These are phyloP conservation scores for Houttuynia cordata DNA, from an alignment of 164 flowering plant species.

Conservation along the genomic window DNA sequence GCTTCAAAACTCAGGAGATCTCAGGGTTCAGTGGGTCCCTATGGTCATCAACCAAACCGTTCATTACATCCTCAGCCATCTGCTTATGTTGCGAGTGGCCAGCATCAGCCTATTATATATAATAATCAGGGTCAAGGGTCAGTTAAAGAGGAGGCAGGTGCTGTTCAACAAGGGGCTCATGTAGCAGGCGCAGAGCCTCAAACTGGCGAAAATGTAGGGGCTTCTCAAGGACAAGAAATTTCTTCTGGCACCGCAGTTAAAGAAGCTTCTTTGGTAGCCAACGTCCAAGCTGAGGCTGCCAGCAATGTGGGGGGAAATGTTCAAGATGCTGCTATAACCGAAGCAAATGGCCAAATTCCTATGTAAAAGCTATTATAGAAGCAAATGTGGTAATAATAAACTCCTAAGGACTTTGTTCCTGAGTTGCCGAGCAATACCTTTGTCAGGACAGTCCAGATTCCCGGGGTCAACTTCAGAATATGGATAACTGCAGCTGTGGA, in stretches of 20 bases:
- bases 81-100: conserved; percentile 4
- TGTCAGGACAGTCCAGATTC: not conserved
- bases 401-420: not conserved
- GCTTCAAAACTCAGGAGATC: conserved; percentile 22
- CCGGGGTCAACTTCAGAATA: conserved; percentile 1
- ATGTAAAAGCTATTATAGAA: conserved; percentile 2
- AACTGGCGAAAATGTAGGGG: conserved; percentile 3
- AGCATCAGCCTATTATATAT: conserved; percentile 5
- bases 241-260: not conserved
- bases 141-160: not conserved
- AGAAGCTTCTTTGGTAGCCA: not conserved
- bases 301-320: not conserved
- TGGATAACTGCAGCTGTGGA: conserved; percentile 6
- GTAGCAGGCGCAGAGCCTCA: not conserved
- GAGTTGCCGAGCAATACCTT: not conserved
- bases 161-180: conserved; percentile 1
- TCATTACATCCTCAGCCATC: conserved; percentile 16
- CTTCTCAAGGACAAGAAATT: conserved; percentile 1
- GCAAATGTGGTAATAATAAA: not conserved
- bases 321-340: conserved; percentile 1
- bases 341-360: not conserved
- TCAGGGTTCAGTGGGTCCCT: conserved; percentile 10
- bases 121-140: conserved; percentile 5
- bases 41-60: not conserved
- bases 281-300: no score